These are phyloP conservation scores for Hyaloscypha variabilis DNA, from an alignment of 495 filamentous ascomycete species.

Conservation along the genomic window DNA sequence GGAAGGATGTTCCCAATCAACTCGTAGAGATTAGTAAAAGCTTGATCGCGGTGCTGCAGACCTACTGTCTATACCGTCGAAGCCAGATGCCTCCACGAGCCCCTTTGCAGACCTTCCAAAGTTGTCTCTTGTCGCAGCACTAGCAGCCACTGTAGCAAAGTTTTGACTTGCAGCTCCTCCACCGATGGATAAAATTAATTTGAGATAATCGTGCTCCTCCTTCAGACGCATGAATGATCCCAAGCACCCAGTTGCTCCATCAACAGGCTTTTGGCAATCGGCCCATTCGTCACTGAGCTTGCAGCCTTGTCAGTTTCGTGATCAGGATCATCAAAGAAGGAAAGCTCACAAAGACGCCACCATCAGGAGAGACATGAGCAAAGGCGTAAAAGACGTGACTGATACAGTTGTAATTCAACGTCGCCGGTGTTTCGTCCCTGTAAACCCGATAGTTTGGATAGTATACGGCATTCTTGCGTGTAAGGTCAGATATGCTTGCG, in stretches of 20 bases:
- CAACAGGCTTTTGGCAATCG: constrained; percentile 77
- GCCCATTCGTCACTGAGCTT: constrained; percentile 89
- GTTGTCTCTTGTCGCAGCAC: constrained; percentile 59
- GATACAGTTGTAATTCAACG: constrained; percentile 63
- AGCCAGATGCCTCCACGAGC: constrained; percentile 71
- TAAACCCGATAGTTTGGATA: constrained; percentile 89
- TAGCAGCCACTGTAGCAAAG: constrained; percentile 74
- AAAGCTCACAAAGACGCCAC: constrained; percentile 73
- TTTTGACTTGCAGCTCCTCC: constrained; percentile 77
- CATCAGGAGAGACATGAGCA: constrained; percentile 80
- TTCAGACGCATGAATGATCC: constrained; percentile 78
- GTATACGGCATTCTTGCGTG: constrained; percentile 80
- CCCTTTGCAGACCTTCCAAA: constrained; percentile 74
- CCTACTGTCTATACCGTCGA: constrained; percentile 88
- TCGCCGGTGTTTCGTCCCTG: constrained; percentile 74
- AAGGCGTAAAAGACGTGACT: constrained; percentile 89
- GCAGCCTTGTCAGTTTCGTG: neutral
- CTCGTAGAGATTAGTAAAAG: constrained; percentile 44
- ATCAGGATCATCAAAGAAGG: neutral
- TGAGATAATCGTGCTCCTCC: constrained; percentile 71
- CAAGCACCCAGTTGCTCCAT: constrained; percentile 77
- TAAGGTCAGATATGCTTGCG: constrained; percentile 36
- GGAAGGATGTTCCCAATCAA: constrained; percentile 90
- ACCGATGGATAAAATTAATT: constrained; percentile 86
- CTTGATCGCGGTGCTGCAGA: constrained; percentile 15